Evolutionary conservation across 1,284 basidiomycete genomes (phyloP).

Genomic region (Rhodotorula sp.): DNA sequence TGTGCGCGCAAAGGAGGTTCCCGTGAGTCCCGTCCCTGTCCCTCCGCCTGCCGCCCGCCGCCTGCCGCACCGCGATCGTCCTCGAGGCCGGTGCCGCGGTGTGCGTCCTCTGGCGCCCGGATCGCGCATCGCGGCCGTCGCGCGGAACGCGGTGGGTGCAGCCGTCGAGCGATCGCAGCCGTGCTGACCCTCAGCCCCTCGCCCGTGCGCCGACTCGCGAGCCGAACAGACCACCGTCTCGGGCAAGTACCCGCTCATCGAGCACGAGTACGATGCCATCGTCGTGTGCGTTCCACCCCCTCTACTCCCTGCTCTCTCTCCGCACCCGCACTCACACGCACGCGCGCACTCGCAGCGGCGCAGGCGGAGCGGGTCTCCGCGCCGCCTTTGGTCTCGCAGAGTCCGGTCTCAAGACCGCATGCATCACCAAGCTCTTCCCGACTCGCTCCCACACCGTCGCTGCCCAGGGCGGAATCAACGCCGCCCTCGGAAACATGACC

Average conservation of each 20-base stretch:
- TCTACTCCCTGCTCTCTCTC: no score
- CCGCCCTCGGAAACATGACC: conserved; percentile 98
- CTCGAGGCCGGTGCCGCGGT: not conserved
- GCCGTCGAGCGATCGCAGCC: no score
- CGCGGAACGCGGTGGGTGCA: no score
- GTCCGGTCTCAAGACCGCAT: conserved; percentile 93
- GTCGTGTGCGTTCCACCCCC: conserved; percentile 73
- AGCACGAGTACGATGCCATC: conserved; percentile 92
- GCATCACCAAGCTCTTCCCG: conserved; percentile 99
- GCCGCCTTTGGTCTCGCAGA: conserved; percentile 99
- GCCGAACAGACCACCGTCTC: conserved; percentile 44
- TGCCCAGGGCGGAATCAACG: conserved; percentile 97
- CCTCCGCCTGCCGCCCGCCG: no score
- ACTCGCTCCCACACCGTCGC: conserved; percentile 98
- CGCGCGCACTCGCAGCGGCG: conserved; percentile 63
- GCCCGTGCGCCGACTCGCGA: no score
- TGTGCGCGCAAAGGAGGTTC: conserved; percentile 40
- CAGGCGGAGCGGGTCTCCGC: conserved; percentile 95
- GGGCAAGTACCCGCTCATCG: conserved; percentile 90
- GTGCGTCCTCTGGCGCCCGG: no score
- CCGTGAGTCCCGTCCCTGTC: conserved; percentile 28
- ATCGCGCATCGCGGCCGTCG: no score
- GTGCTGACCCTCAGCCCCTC: no score
- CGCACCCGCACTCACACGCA: not conserved
- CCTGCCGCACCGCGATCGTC: no score